A percentile compares a stretch with the other conserved stretches of the same genome.
Evolutionary conservation across 805 yeast genomes (phyloP).

Genomic region (Sporopachydermia lactativora): DNA sequence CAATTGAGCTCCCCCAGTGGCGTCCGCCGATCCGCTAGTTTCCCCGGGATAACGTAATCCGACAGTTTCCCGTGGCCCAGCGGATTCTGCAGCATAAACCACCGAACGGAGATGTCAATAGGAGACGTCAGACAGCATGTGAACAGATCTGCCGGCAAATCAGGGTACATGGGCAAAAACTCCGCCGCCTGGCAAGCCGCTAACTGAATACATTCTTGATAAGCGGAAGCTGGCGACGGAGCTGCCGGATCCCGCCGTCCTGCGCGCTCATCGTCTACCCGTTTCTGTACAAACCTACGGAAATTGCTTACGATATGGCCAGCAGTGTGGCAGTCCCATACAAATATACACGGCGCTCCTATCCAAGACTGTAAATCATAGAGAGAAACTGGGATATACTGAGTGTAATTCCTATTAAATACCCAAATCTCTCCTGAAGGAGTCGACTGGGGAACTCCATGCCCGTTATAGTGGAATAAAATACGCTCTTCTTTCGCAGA

Average conservation of each 20-base stretch:
- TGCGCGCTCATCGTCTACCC: conserved; percentile 59
- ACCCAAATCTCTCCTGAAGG: conserved; percentile 97
- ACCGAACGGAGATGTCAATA: conserved; percentile 80
- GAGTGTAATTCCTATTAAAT: conserved; percentile 92
- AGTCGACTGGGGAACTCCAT: conserved; percentile 97
- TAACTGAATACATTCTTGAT: conserved; percentile 77
- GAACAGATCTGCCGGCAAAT: conserved; percentile 88
- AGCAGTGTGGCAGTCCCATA: conserved; percentile 88
- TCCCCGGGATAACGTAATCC: conserved; percentile 70
- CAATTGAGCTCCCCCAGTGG: conserved; percentile 94
- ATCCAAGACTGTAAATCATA: conserved; percentile 94
- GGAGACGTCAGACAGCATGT: conserved; percentile 94
- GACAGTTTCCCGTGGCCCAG: conserved; percentile 28
- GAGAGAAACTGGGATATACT: conserved; percentile 91
- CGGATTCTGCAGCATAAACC: conserved; percentile 82
- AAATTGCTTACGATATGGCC: conserved; percentile 87
- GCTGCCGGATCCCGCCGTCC: conserved; percentile 17
- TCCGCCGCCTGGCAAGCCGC: conserved; percentile 89
- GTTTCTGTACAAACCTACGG: conserved; percentile 76
- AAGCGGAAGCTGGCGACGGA: conserved; percentile 53
- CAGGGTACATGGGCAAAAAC: conserved; percentile 82
- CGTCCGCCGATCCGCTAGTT: conserved; percentile 81
- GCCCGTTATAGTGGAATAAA: conserved; percentile 92
- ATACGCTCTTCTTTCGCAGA: conserved; percentile 90
- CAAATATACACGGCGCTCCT: conserved; percentile 94